phyloP scores from a whole-genome alignment of 164 flowering plant species.

The Warburgia ugandensis region DNA sequence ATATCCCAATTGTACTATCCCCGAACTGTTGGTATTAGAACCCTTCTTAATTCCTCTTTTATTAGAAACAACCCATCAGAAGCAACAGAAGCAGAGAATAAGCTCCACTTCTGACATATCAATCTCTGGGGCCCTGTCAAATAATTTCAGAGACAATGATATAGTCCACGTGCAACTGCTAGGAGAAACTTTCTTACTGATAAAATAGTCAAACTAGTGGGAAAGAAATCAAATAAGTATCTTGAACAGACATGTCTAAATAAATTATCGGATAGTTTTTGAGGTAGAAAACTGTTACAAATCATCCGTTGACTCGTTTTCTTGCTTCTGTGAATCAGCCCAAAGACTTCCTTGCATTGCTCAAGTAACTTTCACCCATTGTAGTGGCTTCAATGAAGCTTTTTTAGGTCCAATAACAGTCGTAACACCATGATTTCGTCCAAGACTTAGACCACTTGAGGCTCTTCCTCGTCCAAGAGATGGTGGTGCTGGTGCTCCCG shows the following conservation, averaged over 20 bases:
- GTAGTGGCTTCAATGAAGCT: constrained; percentile 73
- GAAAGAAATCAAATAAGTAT: neutral
- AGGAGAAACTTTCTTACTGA: neutral
- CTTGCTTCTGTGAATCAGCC: constrained; percentile 84
- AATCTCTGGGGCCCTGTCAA: constrained; percentile 84
- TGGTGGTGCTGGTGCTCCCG: constrained; percentile 63
- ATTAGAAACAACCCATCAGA: constrained; percentile 41
- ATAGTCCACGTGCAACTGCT: constrained; percentile 9
- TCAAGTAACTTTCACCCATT: constrained; percentile 95
- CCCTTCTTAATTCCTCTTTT: constrained; percentile 70
- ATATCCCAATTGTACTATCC: constrained; percentile 79
- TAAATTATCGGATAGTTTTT: neutral
- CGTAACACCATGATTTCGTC: constrained; percentile 43
- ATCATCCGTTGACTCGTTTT: constrained; percentile 60
- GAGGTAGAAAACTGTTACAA: neutral
- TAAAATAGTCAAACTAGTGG: neutral
- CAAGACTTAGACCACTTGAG: constrained; percentile 27
- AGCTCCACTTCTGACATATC: constrained; percentile 90
- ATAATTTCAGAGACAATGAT: constrained; percentile 8
- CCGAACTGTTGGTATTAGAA: constrained; percentile 74
- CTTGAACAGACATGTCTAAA: neutral
- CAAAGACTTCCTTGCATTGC: constrained; percentile 96
- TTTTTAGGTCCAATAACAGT: constrained; percentile 50
- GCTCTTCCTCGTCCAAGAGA: constrained; percentile 54
- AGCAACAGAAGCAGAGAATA: constrained; percentile 65